phyloP scores from a whole-genome alignment of 2,329 filamentous ascomycete species.

The Aureobasidium leucospermi region DNA sequence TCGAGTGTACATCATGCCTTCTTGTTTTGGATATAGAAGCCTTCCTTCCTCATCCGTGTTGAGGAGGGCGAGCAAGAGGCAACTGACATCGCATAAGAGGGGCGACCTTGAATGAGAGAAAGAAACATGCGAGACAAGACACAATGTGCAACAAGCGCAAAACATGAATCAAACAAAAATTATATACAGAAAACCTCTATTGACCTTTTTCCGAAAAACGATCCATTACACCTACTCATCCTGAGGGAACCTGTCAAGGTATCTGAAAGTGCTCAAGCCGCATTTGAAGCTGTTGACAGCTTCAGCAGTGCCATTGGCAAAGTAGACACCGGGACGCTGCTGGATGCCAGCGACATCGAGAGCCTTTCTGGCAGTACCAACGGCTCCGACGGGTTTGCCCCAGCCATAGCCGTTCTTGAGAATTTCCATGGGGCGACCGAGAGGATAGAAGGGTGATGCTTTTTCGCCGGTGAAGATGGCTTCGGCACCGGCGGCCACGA shows the following conservation, averaged over 20 bases:
- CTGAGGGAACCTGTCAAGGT: constrained; percentile 55
- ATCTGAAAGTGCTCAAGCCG: constrained; percentile 58
- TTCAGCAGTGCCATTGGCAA: constrained; percentile 13
- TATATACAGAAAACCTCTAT: not conserved
- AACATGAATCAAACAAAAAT: not conserved
- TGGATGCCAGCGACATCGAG: not conserved
- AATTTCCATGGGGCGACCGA: constrained; percentile 66
- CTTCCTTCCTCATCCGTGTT: too few relatives aligned
- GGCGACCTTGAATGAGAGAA: too few relatives aligned
- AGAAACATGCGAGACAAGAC: too few relatives aligned
- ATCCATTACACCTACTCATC: constrained; percentile 31
- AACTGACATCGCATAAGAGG: too few relatives aligned
- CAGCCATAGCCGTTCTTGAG: constrained; percentile 70
- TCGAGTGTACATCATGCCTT: too few relatives aligned
- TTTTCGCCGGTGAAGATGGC: constrained; percentile 46
- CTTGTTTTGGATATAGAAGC: too few relatives aligned
- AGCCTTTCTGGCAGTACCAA: constrained; percentile 35
- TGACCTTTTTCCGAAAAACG: not conserved
- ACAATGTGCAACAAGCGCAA: too few relatives aligned
- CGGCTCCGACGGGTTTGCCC: constrained; percentile 65
- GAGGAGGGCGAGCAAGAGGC: too few relatives aligned
- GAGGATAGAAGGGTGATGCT: constrained; percentile 53
- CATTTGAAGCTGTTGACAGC: not conserved
- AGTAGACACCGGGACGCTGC: constrained; percentile 16
- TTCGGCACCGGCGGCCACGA: constrained; percentile 59